A percentile compares a stretch with the other conserved stretches of the same genome.
Conservation (phyloP, 2,329 filamentous ascomycete genomes). For the Akanthomyces muscarius region DNA sequence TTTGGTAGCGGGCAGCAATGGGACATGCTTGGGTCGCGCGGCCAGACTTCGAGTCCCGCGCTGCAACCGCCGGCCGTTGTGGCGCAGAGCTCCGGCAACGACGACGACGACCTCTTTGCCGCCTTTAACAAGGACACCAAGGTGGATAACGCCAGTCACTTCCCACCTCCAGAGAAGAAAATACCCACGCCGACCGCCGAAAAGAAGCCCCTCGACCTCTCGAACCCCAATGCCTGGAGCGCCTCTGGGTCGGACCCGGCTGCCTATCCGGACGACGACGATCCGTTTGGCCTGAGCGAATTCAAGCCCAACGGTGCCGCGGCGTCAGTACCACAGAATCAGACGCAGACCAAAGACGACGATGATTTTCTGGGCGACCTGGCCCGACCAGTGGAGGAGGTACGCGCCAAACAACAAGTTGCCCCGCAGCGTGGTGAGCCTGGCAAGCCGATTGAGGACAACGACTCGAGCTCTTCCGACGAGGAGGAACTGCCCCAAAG, state of each 20-base stretch:
- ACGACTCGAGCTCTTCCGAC: slow-evolving; percentile 44
- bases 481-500: slow-evolving; percentile 31
- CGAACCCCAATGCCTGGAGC: slow-evolving; percentile 52
- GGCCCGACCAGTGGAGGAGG: slow-evolving; percentile 60
- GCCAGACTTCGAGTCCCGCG: slow-evolving; percentile 37
- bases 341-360: slow-evolving; percentile 43
- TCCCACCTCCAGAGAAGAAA: slow-evolving; percentile 49
- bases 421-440: slow-evolving; percentile 44
- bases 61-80: slow-evolving; percentile 21
- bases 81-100: slow-evolving; percentile 25
- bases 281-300: slow-evolving; percentile 77
- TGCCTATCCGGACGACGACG: slow-evolving; percentile 63
- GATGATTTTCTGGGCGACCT: slow-evolving; percentile 65
- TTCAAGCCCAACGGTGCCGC: slow-evolving; percentile 44
- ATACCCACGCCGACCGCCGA: slow-evolving; percentile 43
- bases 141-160: slow-evolving; percentile 63
- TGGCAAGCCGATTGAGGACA: slow-evolving; percentile 53
- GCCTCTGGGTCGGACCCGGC: slow-evolving; percentile 29
- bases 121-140: slow-evolving; percentile 64
- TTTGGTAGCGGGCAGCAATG: slow-evolving; percentile 76
- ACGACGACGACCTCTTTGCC: slow-evolving; percentile 63
- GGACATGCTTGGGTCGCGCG: slow-evolving; percentile 63
- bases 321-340: slow-evolving; percentile 25
- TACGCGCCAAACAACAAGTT: slow-evolving; percentile 45
- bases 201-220: slow-evolving; percentile 45